Evolutionary conservation across 192 early-diverging fungal species (phyloP).

Genomic region (Gonapodya sp.): DNA sequence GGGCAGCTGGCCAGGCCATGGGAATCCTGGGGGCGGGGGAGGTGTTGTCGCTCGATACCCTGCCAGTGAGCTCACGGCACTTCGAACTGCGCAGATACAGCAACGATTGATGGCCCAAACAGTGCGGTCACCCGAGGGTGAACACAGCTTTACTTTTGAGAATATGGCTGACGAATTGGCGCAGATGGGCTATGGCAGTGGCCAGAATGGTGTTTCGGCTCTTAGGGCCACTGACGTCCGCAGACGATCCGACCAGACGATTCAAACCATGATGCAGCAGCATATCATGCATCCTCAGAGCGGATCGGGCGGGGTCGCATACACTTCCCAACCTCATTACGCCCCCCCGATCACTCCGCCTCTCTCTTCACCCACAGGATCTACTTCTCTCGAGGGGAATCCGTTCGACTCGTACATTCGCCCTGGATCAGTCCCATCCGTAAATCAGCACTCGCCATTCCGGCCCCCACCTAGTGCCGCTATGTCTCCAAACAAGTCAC

Average conservation of each 20-base stretch:
- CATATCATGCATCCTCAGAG: background rate
- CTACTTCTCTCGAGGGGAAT: background rate
- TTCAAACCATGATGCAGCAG: slow-evolving; percentile 1
- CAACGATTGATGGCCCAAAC: background rate
- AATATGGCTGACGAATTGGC: background rate
- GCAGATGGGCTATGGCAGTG: background rate
- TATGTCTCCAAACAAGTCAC: background rate
- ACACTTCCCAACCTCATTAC: background rate
- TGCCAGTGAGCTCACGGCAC: background rate
- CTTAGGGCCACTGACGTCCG: background rate
- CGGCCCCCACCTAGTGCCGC: background rate
- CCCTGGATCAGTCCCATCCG: background rate
- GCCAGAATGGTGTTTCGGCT: too few species aligned
- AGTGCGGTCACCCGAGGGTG: background rate
- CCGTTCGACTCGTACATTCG: background rate
- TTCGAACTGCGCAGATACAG: background rate
- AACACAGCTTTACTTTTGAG: background rate
- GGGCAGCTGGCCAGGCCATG: background rate
- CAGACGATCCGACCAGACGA: background rate
- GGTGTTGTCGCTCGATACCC: too few species aligned
- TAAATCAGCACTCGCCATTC: background rate
- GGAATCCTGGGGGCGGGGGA: background rate
- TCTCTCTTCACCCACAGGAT: background rate
- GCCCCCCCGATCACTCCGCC: background rate
- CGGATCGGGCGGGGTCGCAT: background rate